These are phyloP conservation scores for Aureobasidium sp. DNA, from an alignment of 2,329 filamentous ascomycete species.

Conservation along the genomic window DNA sequence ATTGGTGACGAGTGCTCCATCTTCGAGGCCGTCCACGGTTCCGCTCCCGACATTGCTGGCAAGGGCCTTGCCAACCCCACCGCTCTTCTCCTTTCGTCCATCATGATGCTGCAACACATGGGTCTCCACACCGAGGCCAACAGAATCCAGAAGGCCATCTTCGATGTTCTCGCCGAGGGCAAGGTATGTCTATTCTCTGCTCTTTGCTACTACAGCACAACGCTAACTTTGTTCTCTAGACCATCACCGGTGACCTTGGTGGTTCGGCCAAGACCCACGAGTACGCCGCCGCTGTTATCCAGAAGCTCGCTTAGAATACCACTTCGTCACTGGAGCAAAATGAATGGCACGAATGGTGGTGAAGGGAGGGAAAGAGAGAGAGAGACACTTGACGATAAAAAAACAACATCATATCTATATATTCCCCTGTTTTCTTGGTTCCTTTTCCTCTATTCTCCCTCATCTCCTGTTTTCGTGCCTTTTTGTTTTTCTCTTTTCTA, in stretches of 20 bases:
- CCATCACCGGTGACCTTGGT: constrained; percentile 89
- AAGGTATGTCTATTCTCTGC: constrained; percentile 52
- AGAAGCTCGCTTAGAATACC: constrained; percentile 38
- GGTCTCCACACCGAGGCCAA: constrained; percentile 74
- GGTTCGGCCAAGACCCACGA: constrained; percentile 94
- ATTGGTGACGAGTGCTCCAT: constrained; percentile 99
- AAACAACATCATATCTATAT: not conserved
- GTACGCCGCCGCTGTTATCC: constrained; percentile 88
- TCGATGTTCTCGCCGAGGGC: constrained; percentile 90
- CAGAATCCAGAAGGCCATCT: constrained; percentile 90
- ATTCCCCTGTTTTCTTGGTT: not conserved
- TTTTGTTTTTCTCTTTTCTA: not conserved
- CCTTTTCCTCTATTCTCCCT: not conserved
- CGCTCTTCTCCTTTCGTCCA: constrained; percentile 85
- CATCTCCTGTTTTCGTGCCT: not conserved
- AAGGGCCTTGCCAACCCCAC: constrained; percentile 96
- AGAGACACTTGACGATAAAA: constrained; percentile 5
- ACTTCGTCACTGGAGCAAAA: constrained; percentile 17
- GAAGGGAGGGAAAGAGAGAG: not conserved
- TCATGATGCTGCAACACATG: constrained; percentile 99
- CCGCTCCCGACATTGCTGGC: constrained; percentile 91
- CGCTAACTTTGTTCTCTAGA: constrained; percentile 31
- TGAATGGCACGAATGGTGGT: constrained; percentile 10
- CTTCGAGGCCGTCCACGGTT: constrained; percentile 98
- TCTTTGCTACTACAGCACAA: not conserved